These are phyloP conservation scores for Diaporthe batatas DNA, from an alignment of 2,329 filamentous ascomycete species.

Conservation along the genomic window DNA sequence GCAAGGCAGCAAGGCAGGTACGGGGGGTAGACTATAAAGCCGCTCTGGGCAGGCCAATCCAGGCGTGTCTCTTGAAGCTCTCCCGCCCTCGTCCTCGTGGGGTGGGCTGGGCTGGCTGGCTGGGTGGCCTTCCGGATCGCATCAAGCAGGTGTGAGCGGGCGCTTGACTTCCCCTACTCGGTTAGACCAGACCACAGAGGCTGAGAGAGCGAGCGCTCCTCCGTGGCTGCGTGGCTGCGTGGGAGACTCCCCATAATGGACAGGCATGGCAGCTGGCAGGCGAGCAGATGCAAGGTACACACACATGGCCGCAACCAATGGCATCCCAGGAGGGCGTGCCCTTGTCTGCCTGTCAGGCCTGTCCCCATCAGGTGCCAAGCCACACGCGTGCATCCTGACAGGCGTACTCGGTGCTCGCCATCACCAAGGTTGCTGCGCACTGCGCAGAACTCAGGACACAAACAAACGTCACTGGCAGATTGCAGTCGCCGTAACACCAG, in stretches of 20 bases:
- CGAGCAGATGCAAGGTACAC: constrained; percentile 18
- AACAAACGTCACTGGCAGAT: background rate
- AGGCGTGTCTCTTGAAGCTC: background rate
- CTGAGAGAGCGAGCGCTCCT: background rate
- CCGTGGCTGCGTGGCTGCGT: too few species aligned
- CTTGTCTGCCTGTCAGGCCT: background rate
- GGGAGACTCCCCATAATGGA: background rate
- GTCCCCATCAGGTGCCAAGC: background rate
- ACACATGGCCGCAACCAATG: background rate
- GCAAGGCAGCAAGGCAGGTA: background rate
- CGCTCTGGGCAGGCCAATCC: constrained; percentile 8
- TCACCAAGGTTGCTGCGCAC: background rate
- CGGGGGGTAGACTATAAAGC: background rate
- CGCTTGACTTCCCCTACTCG: constrained; percentile 27
- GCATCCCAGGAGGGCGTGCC: background rate
- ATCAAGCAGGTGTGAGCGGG: constrained; percentile 4
- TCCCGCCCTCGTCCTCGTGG: background rate
- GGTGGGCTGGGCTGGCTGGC: background rate
- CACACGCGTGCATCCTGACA: constrained; percentile 1
- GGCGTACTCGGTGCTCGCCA: background rate
- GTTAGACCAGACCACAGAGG: constrained; percentile 16
- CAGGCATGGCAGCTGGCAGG: constrained; percentile 4
- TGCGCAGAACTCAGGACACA: too few species aligned
- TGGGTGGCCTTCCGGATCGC: constrained; percentile 2
- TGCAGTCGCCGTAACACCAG: background rate